phyloP scores from a whole-genome alignment of 2,329 filamentous ascomycete genomes.

The Aspergillus japonicus region DNA sequence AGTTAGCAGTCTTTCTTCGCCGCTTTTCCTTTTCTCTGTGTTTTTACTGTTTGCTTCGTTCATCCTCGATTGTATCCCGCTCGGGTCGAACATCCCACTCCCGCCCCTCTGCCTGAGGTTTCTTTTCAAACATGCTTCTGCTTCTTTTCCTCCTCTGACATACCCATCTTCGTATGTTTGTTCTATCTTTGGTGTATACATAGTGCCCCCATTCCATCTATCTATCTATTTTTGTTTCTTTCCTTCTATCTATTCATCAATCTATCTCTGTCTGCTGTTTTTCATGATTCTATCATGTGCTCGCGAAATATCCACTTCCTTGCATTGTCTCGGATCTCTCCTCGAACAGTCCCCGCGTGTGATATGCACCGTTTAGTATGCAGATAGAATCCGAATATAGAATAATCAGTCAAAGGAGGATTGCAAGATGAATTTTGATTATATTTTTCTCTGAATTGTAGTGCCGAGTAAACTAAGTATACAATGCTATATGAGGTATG shows the following conservation, averaged over 20 bases:
- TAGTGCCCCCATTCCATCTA: background rate
- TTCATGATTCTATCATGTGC: background rate
- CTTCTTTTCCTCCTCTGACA: conserved; percentile 1
- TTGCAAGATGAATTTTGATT: background rate
- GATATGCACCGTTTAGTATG: background rate
- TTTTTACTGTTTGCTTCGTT: background rate
- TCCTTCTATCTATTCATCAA: background rate
- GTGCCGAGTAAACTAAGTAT: background rate
- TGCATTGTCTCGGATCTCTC: conserved; percentile 29
- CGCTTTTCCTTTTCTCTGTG: no score
- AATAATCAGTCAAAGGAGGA: background rate
- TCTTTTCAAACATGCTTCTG: background rate
- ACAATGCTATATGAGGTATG: background rate
- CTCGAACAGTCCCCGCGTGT: conserved; percentile 22
- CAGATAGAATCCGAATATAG: background rate
- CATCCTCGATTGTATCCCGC: background rate
- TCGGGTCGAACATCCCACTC: background rate
- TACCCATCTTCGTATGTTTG: conserved; percentile 7
- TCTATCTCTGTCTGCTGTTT: conserved; percentile 5
- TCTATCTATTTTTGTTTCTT: background rate
- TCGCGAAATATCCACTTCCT: background rate
- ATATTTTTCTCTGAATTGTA: background rate
- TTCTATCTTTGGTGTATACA: background rate
- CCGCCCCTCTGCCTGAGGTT: background rate
- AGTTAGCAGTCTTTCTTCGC: background rate